Evolutionary conservation across 768 basidiomycete species (phyloP).

Genomic region (Strobilomyces echinocephalus): DNA sequence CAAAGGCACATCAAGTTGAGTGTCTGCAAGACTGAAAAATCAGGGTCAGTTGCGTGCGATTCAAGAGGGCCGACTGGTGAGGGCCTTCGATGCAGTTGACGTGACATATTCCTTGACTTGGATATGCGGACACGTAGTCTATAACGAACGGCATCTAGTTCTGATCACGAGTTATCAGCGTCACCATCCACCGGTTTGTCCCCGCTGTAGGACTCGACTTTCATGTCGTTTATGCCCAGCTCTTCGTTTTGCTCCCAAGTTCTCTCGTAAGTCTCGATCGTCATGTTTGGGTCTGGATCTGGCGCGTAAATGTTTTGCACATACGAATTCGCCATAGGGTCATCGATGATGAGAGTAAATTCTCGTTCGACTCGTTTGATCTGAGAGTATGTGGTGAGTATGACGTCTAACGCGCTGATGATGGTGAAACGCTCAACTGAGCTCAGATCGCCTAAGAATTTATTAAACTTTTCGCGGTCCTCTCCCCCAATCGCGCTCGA

Average conservation of each 20-base stretch:
- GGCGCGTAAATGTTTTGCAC: conserved; percentile 97
- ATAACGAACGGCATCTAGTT: neutral
- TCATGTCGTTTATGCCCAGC: conserved; percentile 86
- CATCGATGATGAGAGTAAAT: conserved; percentile 92
- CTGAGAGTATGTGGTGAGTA: conserved; percentile 32
- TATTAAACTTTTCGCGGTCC: conserved; percentile 59
- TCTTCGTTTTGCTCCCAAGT: conserved; percentile 92
- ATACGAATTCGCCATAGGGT: conserved; percentile 93
- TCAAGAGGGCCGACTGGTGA: too few species aligned
- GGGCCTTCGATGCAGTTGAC: too few species aligned
- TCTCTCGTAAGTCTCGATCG: conserved; percentile 75
- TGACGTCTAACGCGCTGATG: neutral
- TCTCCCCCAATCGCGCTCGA: conserved; percentile 37
- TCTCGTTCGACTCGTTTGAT: conserved; percentile 72
- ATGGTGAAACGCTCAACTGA: conserved; percentile 42
- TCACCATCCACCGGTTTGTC: conserved; percentile 7
- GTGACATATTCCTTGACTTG: too few species aligned
- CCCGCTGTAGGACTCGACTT: conserved; percentile 49
- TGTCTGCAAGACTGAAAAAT: too few species aligned
- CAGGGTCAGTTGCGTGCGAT: too few species aligned
- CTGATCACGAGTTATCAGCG: neutral
- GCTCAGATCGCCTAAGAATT: conserved; percentile 74
- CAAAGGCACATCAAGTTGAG: too few species aligned
- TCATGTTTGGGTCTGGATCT: conserved; percentile 94
- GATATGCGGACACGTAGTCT: neutral